These are phyloP conservation scores for Camptophora hylomeconis DNA, from an alignment of 2,329 filamentous ascomycete genomes.

Conservation along the genomic window DNA sequence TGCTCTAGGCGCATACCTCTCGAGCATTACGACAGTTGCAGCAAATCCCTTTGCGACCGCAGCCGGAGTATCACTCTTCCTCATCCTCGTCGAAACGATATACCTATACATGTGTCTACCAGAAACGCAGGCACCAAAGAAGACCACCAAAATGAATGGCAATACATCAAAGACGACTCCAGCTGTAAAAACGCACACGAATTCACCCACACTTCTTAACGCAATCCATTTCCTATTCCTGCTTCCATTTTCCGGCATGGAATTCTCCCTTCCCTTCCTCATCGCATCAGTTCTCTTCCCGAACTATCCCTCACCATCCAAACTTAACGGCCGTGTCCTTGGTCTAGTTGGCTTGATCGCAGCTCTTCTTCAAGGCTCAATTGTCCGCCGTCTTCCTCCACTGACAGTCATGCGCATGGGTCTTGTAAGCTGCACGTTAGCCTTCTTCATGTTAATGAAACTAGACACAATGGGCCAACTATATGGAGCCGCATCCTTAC, in stretches of 20 bases:
- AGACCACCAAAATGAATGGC: slow-evolving; percentile 15
- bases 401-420: slow-evolving; percentile 68
- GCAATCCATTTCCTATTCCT: slow-evolving; percentile 79
- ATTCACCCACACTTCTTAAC: slow-evolving; percentile 73
- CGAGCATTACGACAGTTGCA: slow-evolving; percentile 61
- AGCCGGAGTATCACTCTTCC: slow-evolving; percentile 69
- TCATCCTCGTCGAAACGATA: slow-evolving; percentile 75
- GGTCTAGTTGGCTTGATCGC: slow-evolving; percentile 87
- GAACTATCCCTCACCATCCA: slow-evolving; percentile 47
- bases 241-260: slow-evolving; percentile 95
- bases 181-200: slow-evolving; percentile 40
- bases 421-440: slow-evolving; percentile 60
- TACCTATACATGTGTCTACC: slow-evolving; percentile 79
- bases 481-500: slow-evolving; percentile 67
- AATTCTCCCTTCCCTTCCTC: slow-evolving; percentile 95
- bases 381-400: slow-evolving; percentile 74
- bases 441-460: slow-evolving; percentile 66
- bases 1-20: slow-evolving; percentile 75
- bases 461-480: slow-evolving; percentile 56
- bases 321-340: slow-evolving; percentile 70
- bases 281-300: slow-evolving; percentile 78
- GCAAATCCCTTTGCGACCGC: slow-evolving; percentile 91
- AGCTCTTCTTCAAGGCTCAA: slow-evolving; percentile 81
- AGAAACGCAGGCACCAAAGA: slow-evolving; percentile 61
- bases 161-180: slow-evolving; percentile 18